A percentile compares a stretch with the other conserved stretches of the same genome.
phyloP scores from a whole-genome alignment of 2,329 filamentous ascomycete genomes.

The Orbilia blumenaviensis region DNA sequence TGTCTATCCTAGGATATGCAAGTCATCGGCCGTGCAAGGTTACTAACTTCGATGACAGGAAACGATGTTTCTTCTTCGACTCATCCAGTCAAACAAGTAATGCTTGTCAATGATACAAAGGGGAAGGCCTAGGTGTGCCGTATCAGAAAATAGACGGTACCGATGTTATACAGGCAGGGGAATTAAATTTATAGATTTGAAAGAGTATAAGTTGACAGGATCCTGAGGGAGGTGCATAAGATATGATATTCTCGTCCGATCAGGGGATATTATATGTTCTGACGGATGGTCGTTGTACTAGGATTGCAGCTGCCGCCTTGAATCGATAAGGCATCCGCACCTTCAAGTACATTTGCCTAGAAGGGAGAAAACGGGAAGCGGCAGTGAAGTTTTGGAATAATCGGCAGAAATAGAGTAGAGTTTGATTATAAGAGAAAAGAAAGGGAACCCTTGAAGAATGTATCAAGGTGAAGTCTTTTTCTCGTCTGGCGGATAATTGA shows the following conservation, averaged over 20 bases:
- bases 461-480: conserved; percentile 39
- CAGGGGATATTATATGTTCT: conserved; percentile 51
- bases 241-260: conserved; percentile 31
- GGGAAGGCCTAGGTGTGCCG: neutral
- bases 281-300: conserved; percentile 38
- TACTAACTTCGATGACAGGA: conserved; percentile 40
- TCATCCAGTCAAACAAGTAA: conserved; percentile 23
- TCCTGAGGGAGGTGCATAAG: conserved; percentile 27
- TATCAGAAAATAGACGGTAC: conserved; percentile 16
- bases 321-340: conserved; percentile 54
- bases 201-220: conserved; percentile 44
- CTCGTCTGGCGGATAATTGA: conserved; percentile 15
- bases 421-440: conserved; percentile 24
- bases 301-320: conserved; percentile 52
- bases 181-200: conserved; percentile 38
- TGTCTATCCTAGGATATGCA: conserved; percentile 39
- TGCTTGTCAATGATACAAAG: conserved; percentile 6
- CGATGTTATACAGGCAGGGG: conserved; percentile 38
- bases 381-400: conserved; percentile 51
- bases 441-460: conserved; percentile 12
- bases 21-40: conserved; percentile 18
- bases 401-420: conserved; percentile 26
- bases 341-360: conserved; percentile 48
- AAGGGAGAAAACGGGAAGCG: conserved; percentile 22
- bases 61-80: conserved; percentile 43